These are phyloP conservation scores for Syncephalis plumigaleata DNA, from an alignment of 371 early-diverging fungal species.

Conservation along the genomic window DNA sequence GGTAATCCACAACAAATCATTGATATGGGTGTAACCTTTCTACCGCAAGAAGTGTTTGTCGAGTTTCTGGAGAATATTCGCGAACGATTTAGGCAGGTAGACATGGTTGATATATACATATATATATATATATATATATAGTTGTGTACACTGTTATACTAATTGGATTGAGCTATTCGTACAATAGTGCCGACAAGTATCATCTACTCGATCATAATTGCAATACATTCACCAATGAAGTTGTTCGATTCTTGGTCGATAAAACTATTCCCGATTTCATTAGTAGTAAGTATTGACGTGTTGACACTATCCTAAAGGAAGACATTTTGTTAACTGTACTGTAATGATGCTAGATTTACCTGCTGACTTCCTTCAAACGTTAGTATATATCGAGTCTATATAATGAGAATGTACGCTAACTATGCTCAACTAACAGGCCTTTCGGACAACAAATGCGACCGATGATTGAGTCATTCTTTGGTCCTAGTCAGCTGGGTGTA, in stretches of 20 bases:
- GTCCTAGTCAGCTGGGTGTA: conserved; percentile 2
- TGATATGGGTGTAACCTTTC: conserved; percentile 64
- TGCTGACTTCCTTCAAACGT: conserved; percentile 43
- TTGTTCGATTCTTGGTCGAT: conserved; percentile 69
- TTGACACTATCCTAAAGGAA: not conserved
- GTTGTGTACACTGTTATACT: not conserved
- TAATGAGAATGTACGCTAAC: not conserved
- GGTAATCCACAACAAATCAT: conserved; percentile 51
- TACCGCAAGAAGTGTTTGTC: conserved; percentile 58
- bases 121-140: conserved; percentile 21
- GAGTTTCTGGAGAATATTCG: conserved; percentile 46
- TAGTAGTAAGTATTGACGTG: conserved; percentile 17
- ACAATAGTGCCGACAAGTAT: conserved; percentile 46
- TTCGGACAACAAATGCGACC: conserved; percentile 61
- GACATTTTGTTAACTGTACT: not conserved
- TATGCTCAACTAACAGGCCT: conserved; percentile 27
- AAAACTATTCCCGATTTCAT: conserved; percentile 57
- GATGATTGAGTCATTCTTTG: conserved; percentile 56
- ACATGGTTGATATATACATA: conserved; percentile 24
- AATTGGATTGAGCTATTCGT: not conserved
- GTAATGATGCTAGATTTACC: conserved; percentile 23
- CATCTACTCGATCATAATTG: conserved; percentile 84
- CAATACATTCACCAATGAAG: conserved; percentile 56
- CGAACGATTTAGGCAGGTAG: too few species aligned
- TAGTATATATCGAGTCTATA: conserved; percentile 8